These are phyloP conservation scores for Termitomyces sp. DNA, from an alignment of 768 basidiomycete genomes.

Conservation along the genomic window DNA sequence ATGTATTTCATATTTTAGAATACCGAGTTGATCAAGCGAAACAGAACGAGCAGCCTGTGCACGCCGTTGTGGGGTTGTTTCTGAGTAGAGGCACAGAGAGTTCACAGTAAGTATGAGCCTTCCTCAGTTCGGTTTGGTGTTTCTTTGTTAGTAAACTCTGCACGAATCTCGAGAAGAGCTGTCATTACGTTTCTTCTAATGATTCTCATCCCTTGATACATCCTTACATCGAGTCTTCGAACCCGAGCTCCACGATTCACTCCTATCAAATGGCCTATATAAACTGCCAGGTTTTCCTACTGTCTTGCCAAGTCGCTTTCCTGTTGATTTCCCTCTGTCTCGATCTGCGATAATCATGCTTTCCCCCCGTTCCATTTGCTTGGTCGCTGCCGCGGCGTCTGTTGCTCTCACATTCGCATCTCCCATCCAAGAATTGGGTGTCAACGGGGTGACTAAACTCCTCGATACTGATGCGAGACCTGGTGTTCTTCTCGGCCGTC, in stretches of 20 bases:
- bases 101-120: neutral
- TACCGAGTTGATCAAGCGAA: neutral
- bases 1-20: neutral
- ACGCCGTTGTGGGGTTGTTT: too few species aligned
- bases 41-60: neutral
- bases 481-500: neutral
- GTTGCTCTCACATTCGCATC: neutral
- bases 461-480: neutral
- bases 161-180: neutral
- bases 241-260: neutral
- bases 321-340: neutral
- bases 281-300: neutral
- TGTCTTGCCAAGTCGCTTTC: neutral
- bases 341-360: neutral
- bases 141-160: neutral
- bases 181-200: neutral
- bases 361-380: neutral
- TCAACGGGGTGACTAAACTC: neutral
- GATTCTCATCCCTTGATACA: neutral
- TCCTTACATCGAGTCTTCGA: neutral
- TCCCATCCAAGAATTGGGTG: neutral
- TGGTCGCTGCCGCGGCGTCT: neutral
- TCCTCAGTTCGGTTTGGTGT: neutral
- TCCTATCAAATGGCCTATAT: neutral
- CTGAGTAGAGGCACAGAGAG: neutral